phyloP scores from a whole-genome alignment of 345 rosid genomes.

The Corchorus olitorius region DNA sequence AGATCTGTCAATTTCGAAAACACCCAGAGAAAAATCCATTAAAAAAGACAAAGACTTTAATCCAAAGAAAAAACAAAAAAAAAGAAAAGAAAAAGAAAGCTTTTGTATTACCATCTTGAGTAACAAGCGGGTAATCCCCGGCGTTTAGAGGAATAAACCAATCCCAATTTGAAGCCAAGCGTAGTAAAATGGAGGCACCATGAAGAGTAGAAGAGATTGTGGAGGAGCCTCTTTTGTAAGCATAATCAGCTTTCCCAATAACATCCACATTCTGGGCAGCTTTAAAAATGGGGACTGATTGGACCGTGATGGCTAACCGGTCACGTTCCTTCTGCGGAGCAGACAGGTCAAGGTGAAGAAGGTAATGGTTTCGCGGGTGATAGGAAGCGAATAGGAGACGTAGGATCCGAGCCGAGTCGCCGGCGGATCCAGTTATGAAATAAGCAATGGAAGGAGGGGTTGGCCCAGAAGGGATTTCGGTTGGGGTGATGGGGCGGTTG shows the following conservation, averaged over 20 bases:
- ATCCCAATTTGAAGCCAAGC: constrained; percentile 74
- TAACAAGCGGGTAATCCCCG: constrained; percentile 85
- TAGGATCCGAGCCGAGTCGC: constrained; percentile 65
- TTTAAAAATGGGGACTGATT: constrained; percentile 57
- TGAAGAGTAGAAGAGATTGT: constrained; percentile 76
- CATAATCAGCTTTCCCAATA: constrained; percentile 78
- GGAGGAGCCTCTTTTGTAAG: constrained; percentile 76
- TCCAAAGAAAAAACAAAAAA: not conserved
- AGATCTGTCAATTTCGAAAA: constrained; percentile 64
- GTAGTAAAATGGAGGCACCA: constrained; percentile 85
- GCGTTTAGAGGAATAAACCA: constrained; percentile 78
- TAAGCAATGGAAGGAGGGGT: constrained; percentile 78
- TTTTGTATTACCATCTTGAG: constrained; percentile 74
- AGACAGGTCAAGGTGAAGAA: constrained; percentile 77
- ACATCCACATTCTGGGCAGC: constrained; percentile 89
- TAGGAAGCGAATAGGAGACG: constrained; percentile 76
- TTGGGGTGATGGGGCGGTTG: constrained; percentile 38
- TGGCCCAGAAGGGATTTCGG: constrained; percentile 56
- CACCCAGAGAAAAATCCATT: not conserved
- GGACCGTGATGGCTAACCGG: constrained; percentile 55
- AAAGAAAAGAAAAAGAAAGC: not conserved
- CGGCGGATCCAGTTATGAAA: constrained; percentile 73
- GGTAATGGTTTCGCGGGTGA: constrained; percentile 84
- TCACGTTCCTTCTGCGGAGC: constrained; percentile 75
- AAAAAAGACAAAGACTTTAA: constrained; percentile 9